Evolutionary conservation across 257 asterid genomes (phyloP).

Genomic region (Capsicum pubescens): DNA sequence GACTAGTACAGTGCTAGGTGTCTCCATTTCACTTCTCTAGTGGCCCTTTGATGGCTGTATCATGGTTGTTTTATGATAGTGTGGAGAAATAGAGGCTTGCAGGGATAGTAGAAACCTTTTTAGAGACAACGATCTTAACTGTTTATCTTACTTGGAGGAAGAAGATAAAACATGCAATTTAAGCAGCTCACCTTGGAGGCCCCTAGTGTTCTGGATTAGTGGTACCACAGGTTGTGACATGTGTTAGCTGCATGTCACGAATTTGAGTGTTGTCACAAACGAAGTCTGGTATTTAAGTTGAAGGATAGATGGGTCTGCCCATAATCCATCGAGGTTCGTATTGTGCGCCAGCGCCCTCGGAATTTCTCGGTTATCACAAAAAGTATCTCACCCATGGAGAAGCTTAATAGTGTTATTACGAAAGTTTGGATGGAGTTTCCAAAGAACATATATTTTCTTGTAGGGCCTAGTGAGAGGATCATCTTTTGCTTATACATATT

Average conservation of each 20-base stretch:
- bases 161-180: not conserved
- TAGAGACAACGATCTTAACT: not conserved
- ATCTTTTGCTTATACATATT: not conserved
- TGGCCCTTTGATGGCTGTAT: constrained; percentile 19
- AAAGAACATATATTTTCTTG: constrained; percentile 10
- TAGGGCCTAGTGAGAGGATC: not conserved
- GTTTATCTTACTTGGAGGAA: not conserved
- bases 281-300: not conserved
- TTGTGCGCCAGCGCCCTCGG: not conserved
- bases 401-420: not conserved
- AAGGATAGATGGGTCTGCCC: not conserved
- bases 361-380: not conserved
- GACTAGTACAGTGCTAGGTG: not conserved
- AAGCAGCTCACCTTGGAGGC: not conserved
- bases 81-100: constrained; percentile 3
- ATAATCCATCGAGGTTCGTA: not conserved
- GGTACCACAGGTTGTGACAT: no score
- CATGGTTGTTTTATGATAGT: not conserved
- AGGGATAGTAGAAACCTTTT: not conserved
- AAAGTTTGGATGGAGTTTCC: not conserved
- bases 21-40: not conserved
- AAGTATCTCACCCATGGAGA: not conserved
- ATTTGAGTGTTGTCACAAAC: not conserved
- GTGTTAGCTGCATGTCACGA: not conserved
- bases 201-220: no score